phyloP scores from a whole-genome alignment of 805 yeast species.

The Scheffersomyces stipitis region DNA sequence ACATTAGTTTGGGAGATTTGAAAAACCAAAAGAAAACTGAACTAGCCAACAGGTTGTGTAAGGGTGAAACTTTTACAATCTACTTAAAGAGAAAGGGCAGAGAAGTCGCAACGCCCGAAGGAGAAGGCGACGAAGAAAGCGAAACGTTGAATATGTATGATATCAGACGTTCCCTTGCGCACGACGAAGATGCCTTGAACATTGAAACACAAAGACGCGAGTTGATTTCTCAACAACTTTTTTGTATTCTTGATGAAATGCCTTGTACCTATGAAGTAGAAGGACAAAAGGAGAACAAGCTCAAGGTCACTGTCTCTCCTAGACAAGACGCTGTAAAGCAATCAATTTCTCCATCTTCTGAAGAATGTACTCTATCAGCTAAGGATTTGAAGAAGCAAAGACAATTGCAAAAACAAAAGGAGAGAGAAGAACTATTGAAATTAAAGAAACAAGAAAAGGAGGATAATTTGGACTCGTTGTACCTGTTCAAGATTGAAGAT shows the following conservation, averaged over 20 bases:
- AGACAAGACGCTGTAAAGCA: slow-evolving; percentile 4
- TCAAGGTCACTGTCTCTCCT: slow-evolving; percentile 20
- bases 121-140: slow-evolving; percentile 10
- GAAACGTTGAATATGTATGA: neutral
- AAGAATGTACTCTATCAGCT: slow-evolving; percentile 1
- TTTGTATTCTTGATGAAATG: slow-evolving; percentile 27
- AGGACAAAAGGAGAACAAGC: slow-evolving; percentile 26
- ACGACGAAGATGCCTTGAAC: slow-evolving; percentile 11
- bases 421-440: slow-evolving; percentile 12
- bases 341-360: neutral
- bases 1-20: slow-evolving; percentile 53
- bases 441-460: slow-evolving; percentile 18
- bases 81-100: slow-evolving; percentile 18
- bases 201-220: slow-evolving; percentile 27
- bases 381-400: slow-evolving; percentile 4
- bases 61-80: slow-evolving; percentile 39
- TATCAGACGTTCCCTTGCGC: neutral
- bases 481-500: slow-evolving; percentile 40
- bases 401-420: slow-evolving; percentile 15
- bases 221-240: slow-evolving; percentile 25
- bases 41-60: slow-evolving; percentile 42
- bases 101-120: slow-evolving; percentile 12
- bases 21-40: slow-evolving; percentile 53
- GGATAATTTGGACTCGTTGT: slow-evolving; percentile 40
- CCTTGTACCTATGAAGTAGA: slow-evolving; percentile 25